phyloP scores from a whole-genome alignment of 2,329 filamentous ascomycete species.

The Colletotrichum cordylinicola region DNA sequence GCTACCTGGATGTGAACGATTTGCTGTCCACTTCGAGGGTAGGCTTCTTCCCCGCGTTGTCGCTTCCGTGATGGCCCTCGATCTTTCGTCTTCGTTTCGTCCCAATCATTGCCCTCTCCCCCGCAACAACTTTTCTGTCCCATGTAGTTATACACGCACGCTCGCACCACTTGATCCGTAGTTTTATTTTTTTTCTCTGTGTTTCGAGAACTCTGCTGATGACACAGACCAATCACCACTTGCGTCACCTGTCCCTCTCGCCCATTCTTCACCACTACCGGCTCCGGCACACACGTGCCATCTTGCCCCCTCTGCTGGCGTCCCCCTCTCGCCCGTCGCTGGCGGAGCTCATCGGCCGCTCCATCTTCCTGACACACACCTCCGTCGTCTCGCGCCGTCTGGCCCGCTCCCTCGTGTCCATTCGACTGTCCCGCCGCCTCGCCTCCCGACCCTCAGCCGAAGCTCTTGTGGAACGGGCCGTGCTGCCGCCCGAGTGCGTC shows the following conservation, averaged over 20 bases:
- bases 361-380: slow-evolving; percentile 72
- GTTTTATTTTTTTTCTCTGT: neutral
- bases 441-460: slow-evolving; percentile 64
- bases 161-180: neutral
- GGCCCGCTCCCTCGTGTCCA: slow-evolving; percentile 67
- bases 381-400: slow-evolving; percentile 69
- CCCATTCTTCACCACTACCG: slow-evolving; percentile 71
- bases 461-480: slow-evolving; percentile 65
- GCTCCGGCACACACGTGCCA: slow-evolving; percentile 59
- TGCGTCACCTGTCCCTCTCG: slow-evolving; percentile 66
- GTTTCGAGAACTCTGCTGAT: slow-evolving; percentile 11
- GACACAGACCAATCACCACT: slow-evolving; percentile 62
- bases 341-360: slow-evolving; percentile 65
- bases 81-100: neutral
- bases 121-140: neutral
- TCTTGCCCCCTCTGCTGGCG: slow-evolving; percentile 61
- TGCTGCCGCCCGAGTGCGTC: slow-evolving; percentile 70
- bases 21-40: slow-evolving; percentile 62
- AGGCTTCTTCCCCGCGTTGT: slow-evolving; percentile 33
- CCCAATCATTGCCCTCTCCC: neutral
- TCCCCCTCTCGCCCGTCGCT: slow-evolving; percentile 64
- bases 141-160: neutral
- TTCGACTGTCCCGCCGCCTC: slow-evolving; percentile 68
- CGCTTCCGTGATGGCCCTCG: neutral
- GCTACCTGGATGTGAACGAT: slow-evolving; percentile 63